Evolutionary conservation across 371 early-diverging fungal genomes (phyloP), one percentile per base, ranked within the genome.

Genomic region (Lichtheimia hyalospora): DNA sequence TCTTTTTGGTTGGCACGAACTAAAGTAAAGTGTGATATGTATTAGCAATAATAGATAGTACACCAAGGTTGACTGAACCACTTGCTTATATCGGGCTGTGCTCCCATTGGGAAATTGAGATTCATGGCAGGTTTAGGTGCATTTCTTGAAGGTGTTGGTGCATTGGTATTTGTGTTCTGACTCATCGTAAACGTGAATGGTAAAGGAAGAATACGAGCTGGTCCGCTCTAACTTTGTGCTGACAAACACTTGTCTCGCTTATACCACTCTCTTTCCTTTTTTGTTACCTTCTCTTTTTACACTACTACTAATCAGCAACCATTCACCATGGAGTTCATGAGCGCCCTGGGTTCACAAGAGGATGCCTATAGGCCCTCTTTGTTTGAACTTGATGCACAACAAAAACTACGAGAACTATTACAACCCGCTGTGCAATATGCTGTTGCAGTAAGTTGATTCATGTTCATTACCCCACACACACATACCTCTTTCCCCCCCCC

Each of bases 1-100:
- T 95, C 95, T 67, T 95, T 95, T 63, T 95, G 94, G 62, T 89
- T 84, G 43, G 94, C 88, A 18, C 95, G 88, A 69, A 95, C 90
- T 87, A 61, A n/a, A 34, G 10, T 27, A 10, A 2, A 8, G 34
- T 1, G 34, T 6, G 10, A 7, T 3, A 27, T 4, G 10, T 5
- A 34, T 34, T 34, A 34, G 34, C 34, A 34, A 34, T 25, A 25
- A 8, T 34, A 8, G 34, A 34, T n/a, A n/a, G n/a, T n/a, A n/a
- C 34, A 34, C 6, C 8, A 34, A 10, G 34, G 2, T 5, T 0
- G 5, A 2, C 8, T 8, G 34, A 7, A 21, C 46, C 8, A 61
- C 66, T 65, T 80, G 82, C 87, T 84, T 56, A 94, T 89, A 62
- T 94, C 93, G 12, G 94, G 90, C 63, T 90, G 93, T 8, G 90